These are phyloP conservation scores for Tarenaya hassleriana DNA, from an alignment of 345 rosid genomes.

Conservation along the genomic window DNA sequence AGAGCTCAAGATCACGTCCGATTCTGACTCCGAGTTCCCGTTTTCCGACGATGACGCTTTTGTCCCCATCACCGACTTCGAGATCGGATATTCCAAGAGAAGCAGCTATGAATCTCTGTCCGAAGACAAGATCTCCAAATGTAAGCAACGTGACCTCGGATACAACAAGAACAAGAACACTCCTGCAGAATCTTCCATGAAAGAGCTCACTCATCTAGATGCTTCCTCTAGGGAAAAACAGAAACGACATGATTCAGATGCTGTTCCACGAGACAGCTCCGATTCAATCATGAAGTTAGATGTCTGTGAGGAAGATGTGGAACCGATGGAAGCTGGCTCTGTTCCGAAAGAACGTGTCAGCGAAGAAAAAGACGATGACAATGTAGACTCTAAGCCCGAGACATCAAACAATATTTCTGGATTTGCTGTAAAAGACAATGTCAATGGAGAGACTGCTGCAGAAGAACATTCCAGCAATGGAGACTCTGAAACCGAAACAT, in stretches of 20 bases:
- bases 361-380: constrained; percentile 29
- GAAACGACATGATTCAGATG: constrained; percentile 19
- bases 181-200: constrained; percentile 17
- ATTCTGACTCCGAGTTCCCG: constrained; percentile 46
- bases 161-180: constrained; percentile 19
- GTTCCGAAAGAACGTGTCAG: constrained; percentile 30
- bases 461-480: constrained; percentile 32
- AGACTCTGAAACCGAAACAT: no score
- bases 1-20: constrained; percentile 47
- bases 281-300: constrained; percentile 1
- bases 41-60: constrained; percentile 46
- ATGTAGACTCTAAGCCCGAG: constrained; percentile 31
- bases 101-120: constrained; percentile 22
- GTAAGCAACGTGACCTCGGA: constrained; percentile 14
- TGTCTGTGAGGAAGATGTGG: constrained; percentile 14
- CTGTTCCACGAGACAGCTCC: constrained; percentile 10
- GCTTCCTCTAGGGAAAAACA: constrained; percentile 15
- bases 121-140: constrained; percentile 13
- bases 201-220: constrained; percentile 30
- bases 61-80: constrained; percentile 20
- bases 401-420: constrained; percentile 27
- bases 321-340: constrained; percentile 23
- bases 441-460: constrained; percentile 20
- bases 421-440: constrained; percentile 24
- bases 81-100: constrained; percentile 25